These are phyloP conservation scores for Lepidium aucheri DNA, from an alignment of 345 rosid genomes.

Conservation along the genomic window DNA sequence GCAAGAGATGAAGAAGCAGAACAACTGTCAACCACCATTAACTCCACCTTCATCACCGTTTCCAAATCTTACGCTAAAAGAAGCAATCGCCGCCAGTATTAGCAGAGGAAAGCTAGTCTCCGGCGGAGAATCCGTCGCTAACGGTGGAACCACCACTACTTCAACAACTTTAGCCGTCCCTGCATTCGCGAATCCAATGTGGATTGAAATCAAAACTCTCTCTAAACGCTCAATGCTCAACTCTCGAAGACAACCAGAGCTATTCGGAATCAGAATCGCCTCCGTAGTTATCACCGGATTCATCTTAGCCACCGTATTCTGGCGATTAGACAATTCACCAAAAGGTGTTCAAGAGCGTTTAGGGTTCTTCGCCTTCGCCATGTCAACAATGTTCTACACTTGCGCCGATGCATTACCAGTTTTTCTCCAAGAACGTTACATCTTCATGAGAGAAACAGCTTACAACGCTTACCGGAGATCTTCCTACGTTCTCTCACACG, in stretches of 20 bases:
- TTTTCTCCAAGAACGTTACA: constrained; percentile 88
- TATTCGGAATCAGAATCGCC: constrained; percentile 66
- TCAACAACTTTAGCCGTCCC: constrained; percentile 52
- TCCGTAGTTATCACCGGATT: constrained; percentile 84
- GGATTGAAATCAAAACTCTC: constrained; percentile 75
- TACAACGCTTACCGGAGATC: constrained; percentile 80
- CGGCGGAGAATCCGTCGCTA: constrained; percentile 36
- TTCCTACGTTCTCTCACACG: constrained; percentile 81
- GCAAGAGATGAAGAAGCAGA: constrained; percentile 52
- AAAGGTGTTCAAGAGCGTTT: constrained; percentile 80
- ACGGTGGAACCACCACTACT: constrained; percentile 5
- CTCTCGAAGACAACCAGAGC: constrained; percentile 67
- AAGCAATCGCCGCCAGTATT: constrained; percentile 86
- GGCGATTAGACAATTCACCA: constrained; percentile 82
- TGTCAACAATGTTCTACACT: constrained; percentile 97
- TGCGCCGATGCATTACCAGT: constrained; percentile 94
- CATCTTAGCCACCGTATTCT: constrained; percentile 80
- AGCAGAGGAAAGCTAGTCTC: constrained; percentile 84
- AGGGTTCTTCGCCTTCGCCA: constrained; percentile 92
- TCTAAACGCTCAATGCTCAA: constrained; percentile 58
- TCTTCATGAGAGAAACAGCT: constrained; percentile 96
- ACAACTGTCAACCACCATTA: constrained; percentile 27
- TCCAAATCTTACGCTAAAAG: constrained; percentile 58
- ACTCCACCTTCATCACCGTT: constrained; percentile 27
- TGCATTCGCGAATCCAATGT: constrained; percentile 71